Evolutionary conservation across 495 filamentous ascomycete species (phyloP).

Genomic region (Aspergillus olivimuriae): DNA sequence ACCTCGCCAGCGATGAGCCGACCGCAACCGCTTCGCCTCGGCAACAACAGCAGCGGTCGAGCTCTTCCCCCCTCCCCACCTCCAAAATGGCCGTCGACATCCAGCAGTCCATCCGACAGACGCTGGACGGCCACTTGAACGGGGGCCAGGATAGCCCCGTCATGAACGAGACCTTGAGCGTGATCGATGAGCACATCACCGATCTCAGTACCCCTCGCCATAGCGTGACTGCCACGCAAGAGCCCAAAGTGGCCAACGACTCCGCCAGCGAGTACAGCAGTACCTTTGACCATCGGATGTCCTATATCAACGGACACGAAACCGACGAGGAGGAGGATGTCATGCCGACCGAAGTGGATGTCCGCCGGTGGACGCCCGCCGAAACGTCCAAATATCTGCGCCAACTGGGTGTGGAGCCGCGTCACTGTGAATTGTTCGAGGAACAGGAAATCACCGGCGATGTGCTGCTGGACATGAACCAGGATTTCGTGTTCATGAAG

Average conservation of each 20-base stretch:
- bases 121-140: constrained; percentile 36
- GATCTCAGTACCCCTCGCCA: constrained; percentile 76
- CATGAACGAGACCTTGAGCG: constrained; percentile 92
- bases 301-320: constrained; percentile 85
- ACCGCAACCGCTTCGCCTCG: constrained; percentile 14
- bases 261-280: constrained; percentile 88
- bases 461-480: constrained; percentile 89
- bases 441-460: constrained; percentile 96
- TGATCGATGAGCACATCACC: constrained; percentile 97
- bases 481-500: constrained; percentile 86
- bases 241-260: constrained; percentile 59
- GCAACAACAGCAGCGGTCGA: constrained; percentile 31
- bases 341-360: constrained; percentile 53
- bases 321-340: constrained; percentile 65
- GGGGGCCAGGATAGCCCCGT: constrained; percentile 65
- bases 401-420: constrained; percentile 68
- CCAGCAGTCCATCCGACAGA: constrained; percentile 41
- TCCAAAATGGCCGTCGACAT: constrained; percentile 36
- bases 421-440: constrained; percentile 86
- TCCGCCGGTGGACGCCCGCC: constrained; percentile 66
- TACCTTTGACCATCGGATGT: constrained; percentile 66
- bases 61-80: constrained; percentile 37
- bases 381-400: constrained; percentile 84
- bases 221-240: constrained; percentile 39
- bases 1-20: constrained; percentile 15